Percentiles rank a stretch among this genome's conserved stretches.
phyloP scores from a whole-genome alignment of 78 protist genomes.

The Dictyostelium purpureum region DNA sequence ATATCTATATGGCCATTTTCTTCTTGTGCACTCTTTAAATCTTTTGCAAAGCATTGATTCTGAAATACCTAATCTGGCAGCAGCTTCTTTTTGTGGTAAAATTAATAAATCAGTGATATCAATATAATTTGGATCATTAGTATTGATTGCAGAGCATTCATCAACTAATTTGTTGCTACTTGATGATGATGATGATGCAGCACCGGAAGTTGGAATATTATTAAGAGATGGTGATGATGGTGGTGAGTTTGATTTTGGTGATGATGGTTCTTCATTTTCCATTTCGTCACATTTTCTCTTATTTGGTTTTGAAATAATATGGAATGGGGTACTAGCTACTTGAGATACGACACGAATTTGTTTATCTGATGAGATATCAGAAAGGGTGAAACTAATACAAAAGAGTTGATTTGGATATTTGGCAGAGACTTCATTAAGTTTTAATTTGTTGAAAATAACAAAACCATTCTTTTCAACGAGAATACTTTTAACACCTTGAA shows the following conservation, averaged over 20 bases:
- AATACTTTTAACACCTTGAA: slow-evolving; percentile 66
- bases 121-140: slow-evolving; percentile 57
- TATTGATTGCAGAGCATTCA: neutral
- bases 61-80: slow-evolving; percentile 75
- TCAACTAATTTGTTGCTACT: neutral
- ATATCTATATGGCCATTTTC: slow-evolving; percentile 86
- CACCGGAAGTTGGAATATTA: neutral
- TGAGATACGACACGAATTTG: slow-evolving; percentile 31
- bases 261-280: slow-evolving; percentile 29
- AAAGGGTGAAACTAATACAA: slow-evolving; percentile 25
- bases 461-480: slow-evolving; percentile 54
- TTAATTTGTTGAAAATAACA: slow-evolving; percentile 20
- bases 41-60: slow-evolving; percentile 86
- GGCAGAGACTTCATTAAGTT: neutral
- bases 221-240: slow-evolving; percentile 30
- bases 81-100: slow-evolving; percentile 85
- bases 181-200: neutral
- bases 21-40: slow-evolving; percentile 81
- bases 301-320: slow-evolving; percentile 20
- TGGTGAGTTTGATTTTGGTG: slow-evolving; percentile 21
- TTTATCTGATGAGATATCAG: slow-evolving; percentile 40
- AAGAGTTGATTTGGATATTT: slow-evolving; percentile 22
- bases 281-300: slow-evolving; percentile 54
- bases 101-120: slow-evolving; percentile 81
- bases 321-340: slow-evolving; percentile 12